Base-by-base conservation (phyloP, 805 yeast species). In the Wickerhamiella sorbophila region DNA sequence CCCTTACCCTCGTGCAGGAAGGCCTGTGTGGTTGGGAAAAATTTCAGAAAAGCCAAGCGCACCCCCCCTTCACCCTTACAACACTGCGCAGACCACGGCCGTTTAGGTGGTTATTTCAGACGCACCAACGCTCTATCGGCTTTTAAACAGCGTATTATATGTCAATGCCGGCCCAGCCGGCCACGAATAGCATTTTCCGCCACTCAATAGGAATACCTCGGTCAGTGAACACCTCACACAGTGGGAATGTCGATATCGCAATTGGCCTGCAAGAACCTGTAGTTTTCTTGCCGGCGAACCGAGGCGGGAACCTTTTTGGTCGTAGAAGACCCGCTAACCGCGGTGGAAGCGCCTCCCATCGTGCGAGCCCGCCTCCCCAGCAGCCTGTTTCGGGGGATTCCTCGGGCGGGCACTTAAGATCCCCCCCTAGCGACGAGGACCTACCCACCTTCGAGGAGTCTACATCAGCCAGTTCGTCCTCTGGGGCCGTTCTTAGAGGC, bases 401-500 rank as follows among this genome's bases (percentile, higher is more conserved):
- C 29, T n/a, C 21, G 21, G n/a, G 20, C 31, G 15, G 27, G 18
- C 14, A 6, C 12, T 5, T 16, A 10, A 31, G 36, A 12, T 8
- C 22, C 5, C 22, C 27, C 16, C 26, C 8, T 5, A 4, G 17
- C 10, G 38, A n/a, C 15, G 41, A 34, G n/a, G 39, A 42, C n/a
- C 31, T 42, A 9, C 44, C 44, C 17, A 22, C 26, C 12, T 42
- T 38, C 22, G 45, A 43, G 14, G 35, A 33, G 6, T 31, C 33
- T 31, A 35, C 26, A 19, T 9, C 14, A 20, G 20, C 27, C 21
- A 17, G 33, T 19, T 24, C 38, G 26, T 36, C 48, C 32, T 45
- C 51, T 27, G 48, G 54, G 35, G 69, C 88, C 2, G 60, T 86
- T 20, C 63, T 87, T 33, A 66, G 95, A 40, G 96, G 96, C 1